Conservation (phyloP, 495 filamentous ascomycete species). For the Clohesyomyces aquaticus region DNA sequence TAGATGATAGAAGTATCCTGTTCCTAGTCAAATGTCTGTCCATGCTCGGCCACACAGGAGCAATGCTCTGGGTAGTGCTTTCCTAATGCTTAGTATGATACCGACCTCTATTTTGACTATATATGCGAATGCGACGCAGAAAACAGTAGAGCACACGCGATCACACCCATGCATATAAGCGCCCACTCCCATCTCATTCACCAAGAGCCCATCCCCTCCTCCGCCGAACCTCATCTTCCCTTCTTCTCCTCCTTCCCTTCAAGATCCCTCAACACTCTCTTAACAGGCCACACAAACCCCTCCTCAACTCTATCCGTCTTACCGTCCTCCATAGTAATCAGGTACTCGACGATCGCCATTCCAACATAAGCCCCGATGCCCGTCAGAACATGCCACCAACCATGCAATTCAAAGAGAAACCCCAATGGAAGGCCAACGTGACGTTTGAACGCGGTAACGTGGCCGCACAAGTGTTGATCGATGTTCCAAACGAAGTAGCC, state of each 20-base stretch:
- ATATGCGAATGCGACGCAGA: too few relatives aligned
- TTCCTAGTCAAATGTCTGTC: too few relatives aligned
- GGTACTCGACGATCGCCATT: conserved; percentile 43
- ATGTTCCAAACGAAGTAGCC: conserved; percentile 58
- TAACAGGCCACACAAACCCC: conserved; percentile 37
- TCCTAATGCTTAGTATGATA: too few relatives aligned
- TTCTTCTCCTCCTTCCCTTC: conserved; percentile 21
- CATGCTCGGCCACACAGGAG: too few relatives aligned
- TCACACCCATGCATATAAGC: too few relatives aligned
- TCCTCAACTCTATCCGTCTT: conserved; percentile 30
- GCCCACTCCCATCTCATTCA: too few relatives aligned
- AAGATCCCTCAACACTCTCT: conserved; percentile 25
- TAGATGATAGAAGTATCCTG: too few relatives aligned
- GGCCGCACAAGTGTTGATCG: conserved; percentile 51
- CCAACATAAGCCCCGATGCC: conserved; percentile 49
- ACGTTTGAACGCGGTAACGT: conserved; percentile 47
- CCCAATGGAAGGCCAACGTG: conserved; percentile 56
- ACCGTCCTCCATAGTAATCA: conserved; percentile 36
- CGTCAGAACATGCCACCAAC: conserved; percentile 51
- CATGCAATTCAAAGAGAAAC: conserved; percentile 61
- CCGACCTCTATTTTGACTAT: too few relatives aligned
- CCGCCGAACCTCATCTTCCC: conserved; percentile 1
- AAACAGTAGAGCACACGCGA: too few relatives aligned
- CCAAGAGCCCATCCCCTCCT: too few relatives aligned
- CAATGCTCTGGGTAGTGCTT: too few relatives aligned